These are phyloP conservation scores for Apiospora malaysiana DNA, from an alignment of 2,329 filamentous ascomycete genomes.

Conservation along the genomic window DNA sequence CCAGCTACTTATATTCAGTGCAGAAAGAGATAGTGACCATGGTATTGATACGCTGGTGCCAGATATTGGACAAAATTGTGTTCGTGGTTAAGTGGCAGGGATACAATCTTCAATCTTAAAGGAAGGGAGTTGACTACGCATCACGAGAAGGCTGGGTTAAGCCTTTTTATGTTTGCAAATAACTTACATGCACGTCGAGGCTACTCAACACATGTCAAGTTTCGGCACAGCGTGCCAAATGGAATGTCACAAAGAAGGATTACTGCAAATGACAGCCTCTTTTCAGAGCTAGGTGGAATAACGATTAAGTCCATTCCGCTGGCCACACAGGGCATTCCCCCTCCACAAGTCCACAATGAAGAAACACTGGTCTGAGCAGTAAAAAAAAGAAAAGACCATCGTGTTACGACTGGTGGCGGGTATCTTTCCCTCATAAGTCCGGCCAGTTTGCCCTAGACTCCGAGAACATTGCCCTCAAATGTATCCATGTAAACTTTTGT, in stretches of 20 bases:
- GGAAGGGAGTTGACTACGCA: too few species aligned
- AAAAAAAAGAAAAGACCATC: conserved; percentile 27
- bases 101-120: not conserved
- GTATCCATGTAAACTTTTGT: conserved; percentile 28
- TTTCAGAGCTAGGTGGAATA: conserved; percentile 60
- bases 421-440: conserved; percentile 99
- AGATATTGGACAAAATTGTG: too few species aligned
- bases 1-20: too few species aligned
- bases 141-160: not conserved
- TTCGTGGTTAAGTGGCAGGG: not conserved
- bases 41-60: not conserved
- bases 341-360: conserved; percentile 46
- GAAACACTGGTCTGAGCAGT: conserved; percentile 29
- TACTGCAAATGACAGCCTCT: conserved; percentile 18
- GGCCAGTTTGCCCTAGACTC: conserved; percentile 63
- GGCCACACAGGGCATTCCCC: conserved; percentile 99
- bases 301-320: conserved; percentile 89
- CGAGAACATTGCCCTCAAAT: conserved; percentile 40
- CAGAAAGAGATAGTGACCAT: not conserved
- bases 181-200: not conserved
- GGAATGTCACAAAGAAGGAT: not conserved
- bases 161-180: not conserved
- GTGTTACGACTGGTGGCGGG: conserved; percentile 56
- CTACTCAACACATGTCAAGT: not conserved
- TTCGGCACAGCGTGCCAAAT: not conserved